phyloP scores from a whole-genome alignment of 176 grass and related monocot species.

The Aegilops longissima region DNA sequence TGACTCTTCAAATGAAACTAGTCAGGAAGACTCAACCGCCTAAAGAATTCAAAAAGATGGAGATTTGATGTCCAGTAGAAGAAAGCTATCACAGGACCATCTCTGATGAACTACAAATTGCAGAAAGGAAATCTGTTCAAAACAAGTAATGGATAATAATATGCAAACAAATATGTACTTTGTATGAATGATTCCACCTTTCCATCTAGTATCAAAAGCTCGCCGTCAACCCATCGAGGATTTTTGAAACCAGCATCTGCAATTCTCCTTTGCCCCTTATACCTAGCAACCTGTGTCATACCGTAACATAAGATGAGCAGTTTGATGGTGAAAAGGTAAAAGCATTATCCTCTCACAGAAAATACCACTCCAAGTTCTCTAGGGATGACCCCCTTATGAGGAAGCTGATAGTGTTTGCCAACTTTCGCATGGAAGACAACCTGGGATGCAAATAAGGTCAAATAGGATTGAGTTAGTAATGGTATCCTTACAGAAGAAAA shows the following conservation, averaged over 20 bases:
- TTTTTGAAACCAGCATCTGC: slow-evolving; percentile 72
- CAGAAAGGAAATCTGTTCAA: slow-evolving; percentile 35
- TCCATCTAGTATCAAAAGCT: slow-evolving; percentile 88
- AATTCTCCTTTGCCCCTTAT: slow-evolving; percentile 81
- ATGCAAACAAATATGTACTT: slow-evolving; percentile 2
- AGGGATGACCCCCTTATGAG: slow-evolving; percentile 94
- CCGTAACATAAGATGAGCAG: slow-evolving; percentile 20
- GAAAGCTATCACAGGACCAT: slow-evolving; percentile 89
- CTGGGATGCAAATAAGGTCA: slow-evolving; percentile 38
- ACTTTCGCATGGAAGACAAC: slow-evolving; percentile 88
- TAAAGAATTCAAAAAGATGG: slow-evolving; percentile 89
- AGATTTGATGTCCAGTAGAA: slow-evolving; percentile 84
- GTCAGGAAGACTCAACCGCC: slow-evolving; percentile 67
- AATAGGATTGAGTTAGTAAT: neutral
- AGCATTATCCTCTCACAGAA: slow-evolving; percentile 5
- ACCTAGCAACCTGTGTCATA: slow-evolving; percentile 77
- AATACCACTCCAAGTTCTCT: slow-evolving; percentile 98
- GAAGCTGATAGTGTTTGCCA: slow-evolving; percentile 81
- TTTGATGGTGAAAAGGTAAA: slow-evolving; percentile 21
- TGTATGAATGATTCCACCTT: slow-evolving; percentile 63
- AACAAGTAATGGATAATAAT: slow-evolving; percentile 21
- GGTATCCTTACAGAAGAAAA: neutral
- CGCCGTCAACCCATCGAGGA: slow-evolving; percentile 86
- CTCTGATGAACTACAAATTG: slow-evolving; percentile 81
- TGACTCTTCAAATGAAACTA: slow-evolving; percentile 40